Percentiles rank a stretch among this genome's conserved stretches.
Conservation (phyloP, 768 basidiomycete species). For the Cystoderma amianthinum region DNA sequence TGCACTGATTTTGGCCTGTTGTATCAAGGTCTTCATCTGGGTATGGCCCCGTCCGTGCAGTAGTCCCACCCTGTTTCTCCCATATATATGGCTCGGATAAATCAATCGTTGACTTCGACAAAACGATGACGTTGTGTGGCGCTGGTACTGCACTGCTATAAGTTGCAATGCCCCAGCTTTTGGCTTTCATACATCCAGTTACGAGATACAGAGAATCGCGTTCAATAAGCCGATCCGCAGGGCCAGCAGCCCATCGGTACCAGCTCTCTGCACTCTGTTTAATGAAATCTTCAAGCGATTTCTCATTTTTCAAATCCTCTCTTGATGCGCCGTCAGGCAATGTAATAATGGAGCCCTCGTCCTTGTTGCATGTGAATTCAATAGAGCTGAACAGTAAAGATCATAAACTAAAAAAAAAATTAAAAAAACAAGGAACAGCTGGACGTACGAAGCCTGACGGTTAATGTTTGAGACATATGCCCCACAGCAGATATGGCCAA, state of each 20-base stretch:
- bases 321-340: neutral
- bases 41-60: neutral
- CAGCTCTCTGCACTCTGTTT: neutral
- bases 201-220: conserved; percentile 2
- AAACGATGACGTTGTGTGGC: neutral
- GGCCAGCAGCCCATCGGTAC: neutral
- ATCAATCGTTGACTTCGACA: neutral
- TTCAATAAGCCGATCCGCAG: neutral
- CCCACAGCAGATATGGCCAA: too few relatives aligned
- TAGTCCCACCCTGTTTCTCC: neutral
- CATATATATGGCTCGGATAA: neutral
- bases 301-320: neutral
- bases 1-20: neutral
- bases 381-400: neutral
- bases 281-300: neutral
- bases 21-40: neutral
- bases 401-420: too few relatives aligned
- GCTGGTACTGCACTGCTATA: neutral
- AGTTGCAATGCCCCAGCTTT: neutral
- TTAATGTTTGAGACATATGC: too few relatives aligned
- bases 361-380: neutral
- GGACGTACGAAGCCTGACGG: too few relatives aligned
- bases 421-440: too few relatives aligned
- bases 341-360: neutral
- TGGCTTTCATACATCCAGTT: neutral